Evolutionary conservation across 345 rosid genomes (phyloP).

Genomic region (Microcos paniculata): DNA sequence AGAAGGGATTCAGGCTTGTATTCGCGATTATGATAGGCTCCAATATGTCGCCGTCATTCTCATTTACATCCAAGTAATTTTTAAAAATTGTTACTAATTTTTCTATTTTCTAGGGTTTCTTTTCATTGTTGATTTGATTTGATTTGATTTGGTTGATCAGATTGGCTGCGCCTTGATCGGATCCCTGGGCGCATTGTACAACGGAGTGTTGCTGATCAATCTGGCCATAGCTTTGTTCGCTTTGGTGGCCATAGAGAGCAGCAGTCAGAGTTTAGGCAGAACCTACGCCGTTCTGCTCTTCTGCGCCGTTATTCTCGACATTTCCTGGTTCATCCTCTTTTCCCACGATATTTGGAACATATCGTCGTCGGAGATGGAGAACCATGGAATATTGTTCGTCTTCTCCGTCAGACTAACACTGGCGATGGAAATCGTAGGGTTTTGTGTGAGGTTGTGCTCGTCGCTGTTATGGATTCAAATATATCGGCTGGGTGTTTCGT

Average conservation of each 20-base stretch:
- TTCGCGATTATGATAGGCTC: constrained; percentile 74
- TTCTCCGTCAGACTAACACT: constrained; percentile 77
- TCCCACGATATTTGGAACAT: constrained; percentile 60
- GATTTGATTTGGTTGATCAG: constrained; percentile 27
- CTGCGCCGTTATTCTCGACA: constrained; percentile 58
- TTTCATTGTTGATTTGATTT: neutral
- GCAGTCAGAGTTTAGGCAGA: constrained; percentile 76
- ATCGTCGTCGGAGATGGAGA: constrained; percentile 19
- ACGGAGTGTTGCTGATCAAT: constrained; percentile 70
- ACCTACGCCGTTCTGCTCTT: constrained; percentile 83
- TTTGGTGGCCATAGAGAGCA: constrained; percentile 82
- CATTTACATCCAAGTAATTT: constrained; percentile 69
- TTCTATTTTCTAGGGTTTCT: neutral
- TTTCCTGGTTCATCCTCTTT: constrained; percentile 74
- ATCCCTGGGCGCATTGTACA: constrained; percentile 84
- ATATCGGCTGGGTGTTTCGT: constrained; percentile 73
- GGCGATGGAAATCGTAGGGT: constrained; percentile 81
- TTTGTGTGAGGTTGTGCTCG: constrained; percentile 72
- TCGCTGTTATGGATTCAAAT: constrained; percentile 92
- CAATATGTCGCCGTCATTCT: constrained; percentile 67
- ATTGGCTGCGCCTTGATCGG: constrained; percentile 88
- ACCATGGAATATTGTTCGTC: constrained; percentile 45
- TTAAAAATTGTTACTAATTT: neutral
- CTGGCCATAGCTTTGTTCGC: constrained; percentile 80
- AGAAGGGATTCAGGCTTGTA: constrained; percentile 48